Evolutionary conservation across 441 rosid genomes (phyloP).

Genomic region (Pelargonium cotyledonis): DNA sequence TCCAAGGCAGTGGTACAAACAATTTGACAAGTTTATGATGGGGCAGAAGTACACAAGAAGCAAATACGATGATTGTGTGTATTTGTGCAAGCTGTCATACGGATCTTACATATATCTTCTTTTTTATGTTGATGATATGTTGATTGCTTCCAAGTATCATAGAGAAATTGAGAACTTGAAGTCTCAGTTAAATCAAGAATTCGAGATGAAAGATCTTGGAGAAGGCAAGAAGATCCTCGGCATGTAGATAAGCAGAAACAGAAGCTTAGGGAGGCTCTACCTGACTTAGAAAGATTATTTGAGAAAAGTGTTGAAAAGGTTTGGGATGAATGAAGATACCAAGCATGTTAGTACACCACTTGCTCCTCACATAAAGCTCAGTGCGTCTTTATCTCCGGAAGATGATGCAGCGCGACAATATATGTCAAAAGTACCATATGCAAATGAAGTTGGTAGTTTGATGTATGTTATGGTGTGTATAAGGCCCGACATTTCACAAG

Average conservation of each 20-base stretch:
- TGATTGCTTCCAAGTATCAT: slow-evolving; percentile 2
- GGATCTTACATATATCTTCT: background rate
- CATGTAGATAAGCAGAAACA: background rate
- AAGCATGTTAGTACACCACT: background rate
- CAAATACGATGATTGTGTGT: background rate
- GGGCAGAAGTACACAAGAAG: background rate
- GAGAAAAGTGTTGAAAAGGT: background rate
- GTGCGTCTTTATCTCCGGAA: too few relatives aligned
- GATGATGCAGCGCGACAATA: too few relatives aligned
- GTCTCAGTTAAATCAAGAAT: background rate
- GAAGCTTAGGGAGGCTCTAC: background rate
- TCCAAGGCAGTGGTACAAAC: background rate
- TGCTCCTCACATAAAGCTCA: too few relatives aligned
- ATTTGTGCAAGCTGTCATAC: background rate
- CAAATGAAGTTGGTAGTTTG: too few relatives aligned
- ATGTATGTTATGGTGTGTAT: too few relatives aligned
- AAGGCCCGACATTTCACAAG: too few relatives aligned
- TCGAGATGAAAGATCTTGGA: slow-evolving; percentile 10
- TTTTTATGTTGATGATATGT: slow-evolving; percentile 11
- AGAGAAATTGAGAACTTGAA: slow-evolving; percentile 5
- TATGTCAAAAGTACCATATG: too few relatives aligned
- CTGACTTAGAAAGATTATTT: background rate
- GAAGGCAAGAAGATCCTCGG: background rate
- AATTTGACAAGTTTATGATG: background rate
- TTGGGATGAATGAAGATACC: background rate